Percentiles rank a stretch among this genome's conserved stretches.
phyloP scores from a whole-genome alignment of 2,329 filamentous ascomycete species.

The Aspergillus sergii region DNA sequence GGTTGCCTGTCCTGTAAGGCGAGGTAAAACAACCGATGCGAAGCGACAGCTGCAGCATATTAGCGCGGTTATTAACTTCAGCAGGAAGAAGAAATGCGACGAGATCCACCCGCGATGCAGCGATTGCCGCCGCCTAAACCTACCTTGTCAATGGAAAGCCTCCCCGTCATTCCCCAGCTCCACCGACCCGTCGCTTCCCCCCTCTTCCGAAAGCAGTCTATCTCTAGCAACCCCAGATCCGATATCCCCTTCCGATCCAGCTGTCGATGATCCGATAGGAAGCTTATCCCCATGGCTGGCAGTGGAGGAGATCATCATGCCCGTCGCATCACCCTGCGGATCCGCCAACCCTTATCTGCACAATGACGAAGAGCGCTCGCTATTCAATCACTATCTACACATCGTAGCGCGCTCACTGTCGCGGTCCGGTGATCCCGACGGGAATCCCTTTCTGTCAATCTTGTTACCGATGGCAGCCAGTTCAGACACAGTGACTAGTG shows the following conservation, averaged over 20 bases:
- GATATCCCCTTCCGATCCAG: constrained; percentile 13
- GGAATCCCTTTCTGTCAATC: constrained; percentile 30
- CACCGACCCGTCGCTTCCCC: constrained; percentile 6
- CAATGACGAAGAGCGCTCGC: constrained; percentile 29
- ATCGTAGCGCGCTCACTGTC: constrained; percentile 28
- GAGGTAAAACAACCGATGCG: constrained; percentile 13
- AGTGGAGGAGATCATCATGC: constrained; percentile 6
- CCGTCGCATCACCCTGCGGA: constrained; percentile 14
- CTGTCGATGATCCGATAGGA: constrained; percentile 18
- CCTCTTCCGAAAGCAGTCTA: constrained; percentile 9
- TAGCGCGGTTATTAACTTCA: background rate
- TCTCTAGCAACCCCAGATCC: constrained; percentile 2
- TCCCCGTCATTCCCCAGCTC: constrained; percentile 6
- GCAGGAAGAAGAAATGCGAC: constrained; percentile 30
- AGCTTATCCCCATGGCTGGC: constrained; percentile 18
- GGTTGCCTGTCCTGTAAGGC: constrained; percentile 31
- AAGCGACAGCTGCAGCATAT: background rate
- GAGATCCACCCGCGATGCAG: constrained; percentile 27
- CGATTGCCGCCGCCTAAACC: constrained; percentile 30
- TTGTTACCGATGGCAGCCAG: constrained; percentile 30
- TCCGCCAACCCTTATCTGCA: constrained; percentile 25
- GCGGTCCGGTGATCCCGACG: constrained; percentile 22
- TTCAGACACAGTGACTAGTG: constrained; percentile 30
- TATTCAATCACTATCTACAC: constrained; percentile 34
- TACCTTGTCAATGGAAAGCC: constrained; percentile 23